Base-by-base conservation (phyloP, 2,329 filamentous ascomycete genomes). In the Dissoconium aciculare region DNA sequence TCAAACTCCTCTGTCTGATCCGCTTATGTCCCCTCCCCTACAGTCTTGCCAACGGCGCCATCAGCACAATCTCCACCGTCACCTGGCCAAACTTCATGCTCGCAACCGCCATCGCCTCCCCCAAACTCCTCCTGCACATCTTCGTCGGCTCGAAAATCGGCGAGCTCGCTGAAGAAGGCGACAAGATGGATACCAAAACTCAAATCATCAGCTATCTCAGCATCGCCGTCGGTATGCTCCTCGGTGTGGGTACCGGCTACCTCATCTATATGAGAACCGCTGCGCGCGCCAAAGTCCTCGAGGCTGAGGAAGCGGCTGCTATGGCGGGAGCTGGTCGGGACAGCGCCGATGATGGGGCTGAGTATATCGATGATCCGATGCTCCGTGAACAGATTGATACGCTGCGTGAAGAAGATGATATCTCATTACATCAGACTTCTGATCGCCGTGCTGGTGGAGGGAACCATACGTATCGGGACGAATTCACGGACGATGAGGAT, bases 1-100 rank as follows among this genome's bases (percentile, higher is more conserved):
- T 98, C 30, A 79, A 83, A 47, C 74, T 95, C 32, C 66, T 98
- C 27, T 76, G 82, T 39, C 91, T 89, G 69, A 89, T 98, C 45
- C 72, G 89, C 16, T 69, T 95, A 41, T 95, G 87, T 49, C 89
- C 89, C 2, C 54, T 98, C 37, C 89, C 89, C 10, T 98, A 92
- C 54, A 89, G 80, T 31, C 63, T 95, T 43, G 85, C 80, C 51
- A 98, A 98, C 52, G 89, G 84, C 30, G 92, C 92, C 37, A 71
- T 98, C 33, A 83, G 83, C 16, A 95, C 89, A 1, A 85, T 98
- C 38, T 85, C 85, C 3, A 92, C 79, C 17, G 81, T 98, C 17
- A 69, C 75, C 14, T 79, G 80, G 24, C 54, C 67, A 37, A 70
- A 70, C 27, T 95, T 91, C 58, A 76, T 75, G 17, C 53, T 84